phyloP scores from a whole-genome alignment of 2,329 filamentous ascomycete species.

The Fusarium coffeatum region DNA sequence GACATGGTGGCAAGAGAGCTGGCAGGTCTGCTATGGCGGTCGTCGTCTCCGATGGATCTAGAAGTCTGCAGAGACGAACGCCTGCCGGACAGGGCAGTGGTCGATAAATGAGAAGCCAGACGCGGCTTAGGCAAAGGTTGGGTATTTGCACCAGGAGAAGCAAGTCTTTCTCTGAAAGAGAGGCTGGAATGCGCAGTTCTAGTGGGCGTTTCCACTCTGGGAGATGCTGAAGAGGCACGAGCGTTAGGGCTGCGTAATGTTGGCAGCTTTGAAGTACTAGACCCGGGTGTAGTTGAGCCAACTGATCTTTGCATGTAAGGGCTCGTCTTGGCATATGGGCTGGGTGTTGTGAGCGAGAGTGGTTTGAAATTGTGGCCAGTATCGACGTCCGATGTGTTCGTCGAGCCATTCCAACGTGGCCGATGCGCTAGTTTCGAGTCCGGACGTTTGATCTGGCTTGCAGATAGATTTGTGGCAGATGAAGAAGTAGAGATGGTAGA shows the following conservation, averaged over 20 bases:
- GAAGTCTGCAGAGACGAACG: constrained; percentile 66
- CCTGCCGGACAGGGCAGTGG: constrained; percentile 58
- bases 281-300: constrained; percentile 57
- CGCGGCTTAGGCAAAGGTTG: constrained; percentile 61
- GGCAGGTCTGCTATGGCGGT: constrained; percentile 59
- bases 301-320: constrained; percentile 56
- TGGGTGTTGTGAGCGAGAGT: constrained; percentile 68
- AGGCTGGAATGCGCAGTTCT: constrained; percentile 58
- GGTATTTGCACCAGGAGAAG: constrained; percentile 61
- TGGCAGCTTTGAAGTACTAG: constrained; percentile 61
- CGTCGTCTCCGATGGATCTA: constrained; percentile 48
- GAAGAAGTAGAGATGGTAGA: constrained; percentile 62
- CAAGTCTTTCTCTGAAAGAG: constrained; percentile 65
- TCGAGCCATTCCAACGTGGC: constrained; percentile 78
- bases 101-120: constrained; percentile 58
- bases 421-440: constrained; percentile 63
- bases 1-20: constrained; percentile 65
- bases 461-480: constrained; percentile 59
- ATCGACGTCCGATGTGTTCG: constrained; percentile 71
- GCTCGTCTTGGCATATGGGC: constrained; percentile 63
- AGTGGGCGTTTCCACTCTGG: constrained; percentile 59
- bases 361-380: constrained; percentile 77
- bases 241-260: constrained; percentile 60
- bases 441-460: constrained; percentile 56
- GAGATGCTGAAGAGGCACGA: constrained; percentile 62